phyloP scores from a whole-genome alignment of 2,329 filamentous ascomycete genomes.

The Ascochyta viciae-villosae region DNA sequence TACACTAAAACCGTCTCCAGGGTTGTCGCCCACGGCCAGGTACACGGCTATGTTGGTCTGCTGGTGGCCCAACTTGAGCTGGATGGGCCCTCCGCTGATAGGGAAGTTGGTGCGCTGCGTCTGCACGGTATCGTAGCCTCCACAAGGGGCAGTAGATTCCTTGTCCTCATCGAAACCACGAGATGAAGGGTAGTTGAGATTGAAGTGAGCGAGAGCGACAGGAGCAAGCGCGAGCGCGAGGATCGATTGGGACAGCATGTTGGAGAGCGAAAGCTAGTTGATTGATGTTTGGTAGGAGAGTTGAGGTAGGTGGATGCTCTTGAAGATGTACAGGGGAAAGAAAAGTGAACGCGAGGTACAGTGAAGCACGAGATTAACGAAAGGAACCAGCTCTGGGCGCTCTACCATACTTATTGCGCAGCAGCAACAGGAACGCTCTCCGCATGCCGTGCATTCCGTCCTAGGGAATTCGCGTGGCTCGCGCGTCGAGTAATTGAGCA shows the following conservation, averaged over 20 bases:
- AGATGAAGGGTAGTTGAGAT: slow-evolving; percentile 59
- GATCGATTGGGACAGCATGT: slow-evolving; percentile 45
- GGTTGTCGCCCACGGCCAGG: slow-evolving; percentile 60
- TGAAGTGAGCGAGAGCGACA: slow-evolving; percentile 62
- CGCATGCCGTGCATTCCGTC: slow-evolving; percentile 38
- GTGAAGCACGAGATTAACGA: slow-evolving; percentile 4
- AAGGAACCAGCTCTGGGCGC: slow-evolving; percentile 19
- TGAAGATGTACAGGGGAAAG: background rate
- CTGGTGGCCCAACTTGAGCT: slow-evolving; percentile 60
- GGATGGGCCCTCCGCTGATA: slow-evolving; percentile 58
- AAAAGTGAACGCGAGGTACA: background rate
- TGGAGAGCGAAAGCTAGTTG: slow-evolving; percentile 16
- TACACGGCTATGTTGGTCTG: slow-evolving; percentile 61
- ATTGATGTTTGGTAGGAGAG: background rate
- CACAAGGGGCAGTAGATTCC: slow-evolving; percentile 58
- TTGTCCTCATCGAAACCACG: slow-evolving; percentile 59
- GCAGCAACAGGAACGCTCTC: slow-evolving; percentile 22
- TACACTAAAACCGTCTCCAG: slow-evolving; percentile 71
- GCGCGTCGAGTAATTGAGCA: slow-evolving; percentile 31
- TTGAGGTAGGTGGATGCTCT: background rate
- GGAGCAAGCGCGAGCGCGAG: slow-evolving; percentile 53
- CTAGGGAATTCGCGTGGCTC: slow-evolving; percentile 28
- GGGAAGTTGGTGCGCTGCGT: slow-evolving; percentile 58
- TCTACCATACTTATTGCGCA: slow-evolving; percentile 38
- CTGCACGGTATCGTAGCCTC: slow-evolving; percentile 55